Evolutionary conservation across 2,329 filamentous ascomycete species (phyloP).

Genomic region (Magnaporthiopsis incrustans): DNA sequence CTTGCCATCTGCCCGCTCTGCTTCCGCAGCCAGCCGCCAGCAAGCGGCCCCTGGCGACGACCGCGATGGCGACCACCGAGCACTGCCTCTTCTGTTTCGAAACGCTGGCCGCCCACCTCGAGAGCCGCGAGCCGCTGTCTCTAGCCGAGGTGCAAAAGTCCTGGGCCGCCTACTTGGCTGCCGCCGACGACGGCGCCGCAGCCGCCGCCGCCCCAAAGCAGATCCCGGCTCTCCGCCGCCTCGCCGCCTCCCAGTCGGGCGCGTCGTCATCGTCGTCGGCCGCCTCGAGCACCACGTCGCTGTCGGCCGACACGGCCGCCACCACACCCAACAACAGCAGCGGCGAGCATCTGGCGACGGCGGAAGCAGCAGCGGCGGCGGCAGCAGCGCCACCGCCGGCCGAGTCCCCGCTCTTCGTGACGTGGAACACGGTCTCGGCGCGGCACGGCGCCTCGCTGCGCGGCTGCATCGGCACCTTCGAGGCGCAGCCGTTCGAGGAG

Average conservation of each 20-base stretch:
- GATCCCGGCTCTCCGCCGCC: conserved; percentile 33
- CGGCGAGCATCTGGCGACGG: not conserved
- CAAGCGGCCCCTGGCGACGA: not conserved
- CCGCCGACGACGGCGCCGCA: conserved; percentile 12
- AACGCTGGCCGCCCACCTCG: conserved; percentile 66
- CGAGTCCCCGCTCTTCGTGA: conserved; percentile 79
- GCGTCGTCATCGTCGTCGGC: conserved; percentile 22
- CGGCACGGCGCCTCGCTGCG: conserved; percentile 60
- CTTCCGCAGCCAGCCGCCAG: conserved; percentile 1
- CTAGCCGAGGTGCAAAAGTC: conserved; percentile 63
- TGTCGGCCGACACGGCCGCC: conserved; percentile 20
- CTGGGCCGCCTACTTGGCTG: conserved; percentile 39
- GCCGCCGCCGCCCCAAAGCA: conserved; percentile 22
- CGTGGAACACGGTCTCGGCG: conserved; percentile 73
- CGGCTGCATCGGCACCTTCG: conserved; percentile 95
- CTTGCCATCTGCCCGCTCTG: not conserved
- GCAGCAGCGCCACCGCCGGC: conserved; percentile 25
- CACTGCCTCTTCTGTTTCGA: conserved; percentile 97
- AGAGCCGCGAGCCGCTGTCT: conserved; percentile 57
- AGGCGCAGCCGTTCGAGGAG: conserved; percentile 60
- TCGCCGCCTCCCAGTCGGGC: conserved; percentile 26
- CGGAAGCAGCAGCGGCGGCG: conserved; percentile 11
- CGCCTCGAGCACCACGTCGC: conserved; percentile 19
- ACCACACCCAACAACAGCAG: conserved; percentile 16
- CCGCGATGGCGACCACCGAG: conserved; percentile 69